These are phyloP conservation scores for Petunia hybrid DNA, from an alignment of 305 asterid genomes.

Conservation along the genomic window DNA sequence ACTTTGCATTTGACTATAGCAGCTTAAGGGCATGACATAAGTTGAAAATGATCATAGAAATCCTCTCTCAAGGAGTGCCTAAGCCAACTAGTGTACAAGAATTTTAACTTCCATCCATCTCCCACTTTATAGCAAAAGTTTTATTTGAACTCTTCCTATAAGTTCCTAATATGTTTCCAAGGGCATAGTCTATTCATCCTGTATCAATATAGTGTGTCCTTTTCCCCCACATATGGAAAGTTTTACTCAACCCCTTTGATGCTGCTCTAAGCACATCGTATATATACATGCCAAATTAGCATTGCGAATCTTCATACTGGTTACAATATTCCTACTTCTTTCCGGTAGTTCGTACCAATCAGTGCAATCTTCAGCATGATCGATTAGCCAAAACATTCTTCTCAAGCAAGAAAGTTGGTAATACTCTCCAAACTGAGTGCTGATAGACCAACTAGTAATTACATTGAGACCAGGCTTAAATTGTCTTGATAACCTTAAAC, in stretches of 20 bases:
- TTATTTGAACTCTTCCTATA: background rate
- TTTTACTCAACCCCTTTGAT: background rate
- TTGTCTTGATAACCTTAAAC: background rate
- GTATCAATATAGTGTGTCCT: too few species aligned
- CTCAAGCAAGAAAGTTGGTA: background rate
- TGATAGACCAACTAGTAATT: background rate
- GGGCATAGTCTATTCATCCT: background rate
- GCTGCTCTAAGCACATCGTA: background rate
- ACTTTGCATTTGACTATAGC: background rate
- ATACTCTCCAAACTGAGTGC: background rate
- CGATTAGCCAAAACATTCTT: background rate
- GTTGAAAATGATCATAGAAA: background rate
- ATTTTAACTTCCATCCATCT: background rate
- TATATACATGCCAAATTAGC: background rate
- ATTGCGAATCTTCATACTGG: background rate
- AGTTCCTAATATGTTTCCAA: background rate
- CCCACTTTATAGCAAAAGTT: background rate
- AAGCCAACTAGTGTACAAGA: background rate
- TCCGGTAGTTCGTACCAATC: background rate
- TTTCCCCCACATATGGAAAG: too few species aligned
- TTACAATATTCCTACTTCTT: background rate
- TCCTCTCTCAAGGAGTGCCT: background rate
- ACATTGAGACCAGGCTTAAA: background rate
- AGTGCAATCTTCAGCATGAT: background rate
- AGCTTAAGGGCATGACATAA: background rate